A percentile compares a stretch with the other conserved stretches of the same genome.
phyloP scores from a whole-genome alignment of 495 filamentous ascomycete genomes.

The Neurospora africana region DNA sequence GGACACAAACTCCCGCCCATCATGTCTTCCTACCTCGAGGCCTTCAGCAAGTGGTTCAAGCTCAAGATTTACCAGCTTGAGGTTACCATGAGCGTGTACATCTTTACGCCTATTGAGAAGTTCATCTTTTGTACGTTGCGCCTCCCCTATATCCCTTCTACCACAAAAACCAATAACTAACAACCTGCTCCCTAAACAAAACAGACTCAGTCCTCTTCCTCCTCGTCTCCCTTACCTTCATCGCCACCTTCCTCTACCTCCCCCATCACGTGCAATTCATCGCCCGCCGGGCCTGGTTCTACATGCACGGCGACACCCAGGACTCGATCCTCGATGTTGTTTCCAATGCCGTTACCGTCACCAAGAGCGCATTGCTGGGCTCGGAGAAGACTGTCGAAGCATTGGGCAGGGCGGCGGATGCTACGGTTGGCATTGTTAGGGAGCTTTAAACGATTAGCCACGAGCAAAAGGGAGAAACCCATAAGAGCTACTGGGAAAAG shows the following conservation, averaged over 20 bases:
- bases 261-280: slow-evolving; percentile 78
- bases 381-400: slow-evolving; percentile 22
- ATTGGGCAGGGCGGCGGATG: slow-evolving; percentile 9
- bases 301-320: slow-evolving; percentile 63
- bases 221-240: slow-evolving; percentile 70
- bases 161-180: background rate
- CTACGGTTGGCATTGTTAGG: slow-evolving; percentile 16
- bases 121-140: slow-evolving; percentile 32
- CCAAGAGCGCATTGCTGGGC: slow-evolving; percentile 15
- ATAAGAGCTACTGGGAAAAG: too few species aligned
- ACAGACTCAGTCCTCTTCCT: slow-evolving; percentile 86
- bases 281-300: slow-evolving; percentile 79
- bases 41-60: slow-evolving; percentile 34
- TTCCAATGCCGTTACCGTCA: slow-evolving; percentile 14
- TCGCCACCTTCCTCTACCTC: slow-evolving; percentile 81
- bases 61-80: slow-evolving; percentile 41
- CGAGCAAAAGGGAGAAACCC: too few species aligned
- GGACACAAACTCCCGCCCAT: slow-evolving; percentile 4
- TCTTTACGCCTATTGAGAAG: slow-evolving; percentile 38
- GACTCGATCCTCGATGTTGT: slow-evolving; percentile 24
- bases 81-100: slow-evolving; percentile 36
- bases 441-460: too few species aligned
- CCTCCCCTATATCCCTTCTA: background rate
- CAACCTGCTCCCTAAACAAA: background rate
- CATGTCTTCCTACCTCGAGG: slow-evolving; percentile 25